Conservation (phyloP, 2,329 filamentous ascomycete genomes). For the Pseudocercospora macadamiae region DNA sequence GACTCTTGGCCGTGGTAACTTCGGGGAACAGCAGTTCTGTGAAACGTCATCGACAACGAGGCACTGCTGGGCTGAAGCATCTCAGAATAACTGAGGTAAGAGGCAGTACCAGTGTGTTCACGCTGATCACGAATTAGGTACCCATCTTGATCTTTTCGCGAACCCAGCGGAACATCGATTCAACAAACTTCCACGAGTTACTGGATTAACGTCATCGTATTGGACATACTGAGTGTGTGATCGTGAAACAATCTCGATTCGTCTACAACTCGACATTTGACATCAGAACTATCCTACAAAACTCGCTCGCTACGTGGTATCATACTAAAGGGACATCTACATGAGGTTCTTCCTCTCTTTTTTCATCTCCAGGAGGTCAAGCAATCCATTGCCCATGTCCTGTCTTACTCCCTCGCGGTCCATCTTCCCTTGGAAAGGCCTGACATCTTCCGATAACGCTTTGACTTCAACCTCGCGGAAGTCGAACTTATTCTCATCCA, state of each 20-base stretch:
- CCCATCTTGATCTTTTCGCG: no score
- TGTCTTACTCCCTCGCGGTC: constrained; percentile 14
- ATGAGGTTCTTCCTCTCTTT: constrained; percentile 12
- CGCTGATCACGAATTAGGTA: no score
- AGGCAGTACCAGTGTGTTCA: neutral
- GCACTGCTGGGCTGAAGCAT: no score
- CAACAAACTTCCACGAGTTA: neutral
- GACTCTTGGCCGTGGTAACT: neutral
- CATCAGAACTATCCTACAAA: neutral
- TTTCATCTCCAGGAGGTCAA: constrained; percentile 22
- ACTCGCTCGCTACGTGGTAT: neutral
- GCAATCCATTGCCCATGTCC: constrained; percentile 22
- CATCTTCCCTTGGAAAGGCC: constrained; percentile 11
- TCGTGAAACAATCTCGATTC: no score
- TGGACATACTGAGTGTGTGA: no score
- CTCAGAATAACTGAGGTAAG: no score
- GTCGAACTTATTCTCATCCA: constrained; percentile 22
- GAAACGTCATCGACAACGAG: neutral
- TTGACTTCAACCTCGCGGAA: constrained; percentile 11
- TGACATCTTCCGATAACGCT: constrained; percentile 14
- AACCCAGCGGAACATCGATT: neutral
- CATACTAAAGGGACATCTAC: neutral
- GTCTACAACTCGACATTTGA: neutral
- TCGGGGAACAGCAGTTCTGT: neutral
- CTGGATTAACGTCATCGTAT: no score